Evolutionary conservation across 257 asterid genomes (phyloP).

Genomic region (Ophiorrhiza pumila): DNA sequence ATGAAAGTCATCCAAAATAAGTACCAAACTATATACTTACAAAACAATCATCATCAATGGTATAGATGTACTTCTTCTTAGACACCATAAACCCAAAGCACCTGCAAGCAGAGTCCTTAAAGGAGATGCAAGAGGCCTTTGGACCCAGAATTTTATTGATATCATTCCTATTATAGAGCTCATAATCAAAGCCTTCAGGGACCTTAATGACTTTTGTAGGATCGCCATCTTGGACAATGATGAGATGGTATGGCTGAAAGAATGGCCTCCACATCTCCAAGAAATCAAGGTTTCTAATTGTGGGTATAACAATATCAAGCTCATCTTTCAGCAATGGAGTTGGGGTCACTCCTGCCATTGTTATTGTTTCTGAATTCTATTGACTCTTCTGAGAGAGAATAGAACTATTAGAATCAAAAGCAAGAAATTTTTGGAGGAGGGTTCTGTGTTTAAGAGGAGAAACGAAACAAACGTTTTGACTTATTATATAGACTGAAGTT

Average conservation of each 20-base stretch:
- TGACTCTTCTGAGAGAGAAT: background rate
- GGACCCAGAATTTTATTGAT: conserved; percentile 79
- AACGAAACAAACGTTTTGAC: background rate
- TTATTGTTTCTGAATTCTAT: background rate
- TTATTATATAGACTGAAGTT: conserved; percentile 9
- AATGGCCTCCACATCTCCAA: conserved; percentile 84
- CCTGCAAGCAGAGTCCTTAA: conserved; percentile 76
- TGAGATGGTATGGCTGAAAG: conserved; percentile 68
- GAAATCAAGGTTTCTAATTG: conserved; percentile 78
- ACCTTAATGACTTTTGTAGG: conserved; percentile 57
- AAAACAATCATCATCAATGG: conserved; percentile 85
- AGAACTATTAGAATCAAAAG: background rate
- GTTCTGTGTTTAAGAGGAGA: background rate
- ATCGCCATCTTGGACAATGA: conserved; percentile 80
- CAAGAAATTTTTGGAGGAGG: background rate
- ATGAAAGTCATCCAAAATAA: background rate
- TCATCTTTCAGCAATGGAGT: conserved; percentile 69
- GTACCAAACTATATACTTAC: conserved; percentile 35
- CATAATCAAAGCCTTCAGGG: conserved; percentile 71
- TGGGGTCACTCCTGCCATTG: conserved; percentile 45
- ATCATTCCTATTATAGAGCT: conserved; percentile 69
- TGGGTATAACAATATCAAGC: conserved; percentile 70
- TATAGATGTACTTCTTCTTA: conserved; percentile 74
- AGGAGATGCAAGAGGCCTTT: conserved; percentile 77
- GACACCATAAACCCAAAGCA: conserved; percentile 83